Percentiles rank a stretch among this genome's conserved stretches.
phyloP scores from a whole-genome alignment of 106 monocot genomes.

The Dioscorea zingiberensis region DNA sequence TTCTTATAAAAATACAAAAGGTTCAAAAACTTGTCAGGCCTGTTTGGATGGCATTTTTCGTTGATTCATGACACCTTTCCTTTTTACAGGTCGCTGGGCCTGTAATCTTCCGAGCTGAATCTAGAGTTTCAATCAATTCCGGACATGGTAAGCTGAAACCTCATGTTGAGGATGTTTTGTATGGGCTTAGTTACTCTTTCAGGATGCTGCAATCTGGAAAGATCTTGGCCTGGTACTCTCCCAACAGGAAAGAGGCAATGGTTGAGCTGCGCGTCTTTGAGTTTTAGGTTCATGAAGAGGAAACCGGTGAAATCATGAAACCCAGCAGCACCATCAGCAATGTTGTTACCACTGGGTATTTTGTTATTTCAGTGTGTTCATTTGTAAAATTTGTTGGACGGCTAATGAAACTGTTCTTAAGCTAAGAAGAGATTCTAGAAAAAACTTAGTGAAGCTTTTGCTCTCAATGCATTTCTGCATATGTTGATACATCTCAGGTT shows the following conservation, averaged over 20 bases:
- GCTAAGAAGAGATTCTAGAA: too few relatives aligned
- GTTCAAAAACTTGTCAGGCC: too few relatives aligned
- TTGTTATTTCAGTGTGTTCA: too few relatives aligned
- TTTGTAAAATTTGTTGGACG: too few relatives aligned
- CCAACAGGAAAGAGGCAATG: slow-evolving; percentile 86
- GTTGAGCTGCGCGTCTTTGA: slow-evolving; percentile 71
- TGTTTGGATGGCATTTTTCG: neutral
- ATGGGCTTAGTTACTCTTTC: slow-evolving; percentile 66
- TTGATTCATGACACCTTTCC: neutral
- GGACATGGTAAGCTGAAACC: slow-evolving; percentile 41
- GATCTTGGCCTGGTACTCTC: slow-evolving; percentile 79
- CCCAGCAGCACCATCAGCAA: too few relatives aligned
- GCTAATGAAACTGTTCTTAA: too few relatives aligned
- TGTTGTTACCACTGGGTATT: too few relatives aligned
- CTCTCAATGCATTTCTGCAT: too few relatives aligned
- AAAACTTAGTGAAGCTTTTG: too few relatives aligned
- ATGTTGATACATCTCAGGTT: too few relatives aligned
- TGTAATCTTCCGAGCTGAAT: slow-evolving; percentile 56
- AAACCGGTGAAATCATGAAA: too few relatives aligned
- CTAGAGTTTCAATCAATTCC: slow-evolving; percentile 36
- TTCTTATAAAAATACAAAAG: too few relatives aligned
- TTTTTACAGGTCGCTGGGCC: slow-evolving; percentile 67
- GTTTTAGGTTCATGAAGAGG: slow-evolving; percentile 26
- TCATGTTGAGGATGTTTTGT: slow-evolving; percentile 55
- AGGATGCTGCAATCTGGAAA: slow-evolving; percentile 67